A percentile compares a stretch with the other conserved stretches of the same genome.
phyloP scores from a whole-genome alignment of 2,329 filamentous ascomycete genomes.

The Remersonia thermophila region DNA sequence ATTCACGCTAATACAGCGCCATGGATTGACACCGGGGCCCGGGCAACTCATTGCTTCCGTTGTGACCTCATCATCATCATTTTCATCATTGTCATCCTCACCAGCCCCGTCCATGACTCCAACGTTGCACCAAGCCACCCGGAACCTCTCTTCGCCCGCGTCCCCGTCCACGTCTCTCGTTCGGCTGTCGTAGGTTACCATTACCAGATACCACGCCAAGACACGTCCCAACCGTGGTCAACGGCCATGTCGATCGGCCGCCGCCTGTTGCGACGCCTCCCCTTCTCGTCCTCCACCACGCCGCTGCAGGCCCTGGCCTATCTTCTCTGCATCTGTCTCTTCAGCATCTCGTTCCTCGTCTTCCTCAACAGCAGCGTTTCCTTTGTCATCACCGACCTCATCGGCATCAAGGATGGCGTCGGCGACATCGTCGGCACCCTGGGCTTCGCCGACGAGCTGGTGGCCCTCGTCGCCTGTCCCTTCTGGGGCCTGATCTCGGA shows the following conservation, averaged over 20 bases:
- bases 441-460: constrained; percentile 73
- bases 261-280: constrained; percentile 33
- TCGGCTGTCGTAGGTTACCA: no score
- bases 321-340: constrained; percentile 69
- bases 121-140: no score
- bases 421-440: constrained; percentile 75
- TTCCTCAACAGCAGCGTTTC: constrained; percentile 77
- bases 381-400: constrained; percentile 73
- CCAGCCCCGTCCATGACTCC: no score
- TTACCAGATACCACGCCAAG: no score
- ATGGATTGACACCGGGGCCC: no score
- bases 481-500: constrained; percentile 69
- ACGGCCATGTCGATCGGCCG: constrained; percentile 19
- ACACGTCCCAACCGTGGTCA: no score
- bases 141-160: no score
- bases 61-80: no score
- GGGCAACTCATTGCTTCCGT: no score
- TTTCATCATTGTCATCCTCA: no score
- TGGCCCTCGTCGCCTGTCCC: constrained; percentile 70
- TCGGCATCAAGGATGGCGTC: constrained; percentile 60
- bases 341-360: constrained; percentile 80
- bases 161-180: no score
- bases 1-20: no score
- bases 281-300: constrained; percentile 49
- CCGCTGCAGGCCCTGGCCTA: constrained; percentile 57